Base-by-base conservation (phyloP, 1,139 yeast species). In the Pichia sp. region DNA sequence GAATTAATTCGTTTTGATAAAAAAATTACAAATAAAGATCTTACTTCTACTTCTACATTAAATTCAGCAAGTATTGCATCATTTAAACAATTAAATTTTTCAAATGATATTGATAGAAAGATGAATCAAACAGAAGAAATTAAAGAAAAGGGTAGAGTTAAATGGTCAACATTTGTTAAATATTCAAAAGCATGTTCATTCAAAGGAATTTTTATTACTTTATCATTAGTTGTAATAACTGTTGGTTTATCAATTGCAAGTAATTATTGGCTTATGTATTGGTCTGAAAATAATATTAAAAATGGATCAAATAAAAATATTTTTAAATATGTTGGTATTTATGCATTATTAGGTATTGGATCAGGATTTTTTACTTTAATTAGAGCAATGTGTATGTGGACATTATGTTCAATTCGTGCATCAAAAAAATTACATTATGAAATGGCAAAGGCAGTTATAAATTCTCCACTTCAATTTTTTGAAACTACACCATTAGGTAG, bases 401-500 rank as follows among this genome's bases (percentile, higher is more conserved):
- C 54, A 4, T 77, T 68, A 58, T 80, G 87, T 59, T 71, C 87
- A 4, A 74, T 82, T 40, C 71, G 73, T 48, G 90, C 85, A 0
- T 78, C 89, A 1, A 76, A 68, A 48, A 70, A 65, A 37, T 62
- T 83, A 37, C 92, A 83, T 60, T 74, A 76, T 51, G 66, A 62
- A 29, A 80, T 83, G 87, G 83, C 86, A 0, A 54, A 55, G 8
- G 65, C 82, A 36, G 85, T 83, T 16, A 62, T 82, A 50, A 67
- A 80, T 51, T 79, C 89, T 0, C 90, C 90, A 48, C 81, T 83
- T 87, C 70, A 81, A 2, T 83, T 82, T 60, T 83, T 83, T 58
- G 92, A 83, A 63, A 82, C 89, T 1, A 83, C 90, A 1, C 92
- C 92, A 30, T 70, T 80, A 50, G 92, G 92, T n/a, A 72, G 92